phyloP scores from a whole-genome alignment of 345 rosid genomes.

The Noccaea caerulescens region DNA sequence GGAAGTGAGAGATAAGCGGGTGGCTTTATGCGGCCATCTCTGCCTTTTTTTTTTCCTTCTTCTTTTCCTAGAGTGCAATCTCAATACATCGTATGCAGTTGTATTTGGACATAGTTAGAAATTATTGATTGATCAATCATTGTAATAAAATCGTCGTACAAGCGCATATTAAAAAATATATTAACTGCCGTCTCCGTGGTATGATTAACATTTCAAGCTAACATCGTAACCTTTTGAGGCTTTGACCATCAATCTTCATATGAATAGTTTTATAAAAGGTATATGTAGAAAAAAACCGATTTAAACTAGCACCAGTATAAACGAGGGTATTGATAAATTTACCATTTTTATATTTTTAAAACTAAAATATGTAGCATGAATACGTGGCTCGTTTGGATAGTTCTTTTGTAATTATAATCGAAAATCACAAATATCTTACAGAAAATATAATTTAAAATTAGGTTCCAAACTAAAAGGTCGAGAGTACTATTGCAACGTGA shows the following conservation, averaged over 20 bases:
- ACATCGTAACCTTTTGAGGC: slow-evolving; percentile 7
- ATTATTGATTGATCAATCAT: slow-evolving; percentile 41
- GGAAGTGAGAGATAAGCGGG: slow-evolving; percentile 28
- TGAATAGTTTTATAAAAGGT: slow-evolving; percentile 1
- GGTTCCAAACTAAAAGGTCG: neutral
- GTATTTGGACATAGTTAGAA: slow-evolving; percentile 32
- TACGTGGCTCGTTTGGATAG: neutral
- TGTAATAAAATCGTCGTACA: slow-evolving; percentile 31
- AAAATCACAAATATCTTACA: neutral
- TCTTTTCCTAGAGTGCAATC: slow-evolving; percentile 1
- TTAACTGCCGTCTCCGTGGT: neutral
- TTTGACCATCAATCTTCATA: slow-evolving; percentile 16
- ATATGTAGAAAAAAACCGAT: neutral
- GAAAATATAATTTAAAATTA: neutral
- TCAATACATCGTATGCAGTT: slow-evolving; percentile 36
- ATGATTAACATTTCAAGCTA: slow-evolving; percentile 16
- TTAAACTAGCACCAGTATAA: slow-evolving; percentile 1
- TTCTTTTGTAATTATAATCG: neutral
- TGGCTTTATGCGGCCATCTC: slow-evolving; percentile 38
- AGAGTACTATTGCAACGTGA: neutral
- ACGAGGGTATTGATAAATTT: neutral
- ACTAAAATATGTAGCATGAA: neutral
- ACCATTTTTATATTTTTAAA: neutral
- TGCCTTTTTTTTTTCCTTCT: slow-evolving; percentile 2
- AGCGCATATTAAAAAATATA: slow-evolving; percentile 7